Base-by-base conservation (phyloP, 2,329 filamentous ascomycete species). In the Neofusicoccum sp. region DNA sequence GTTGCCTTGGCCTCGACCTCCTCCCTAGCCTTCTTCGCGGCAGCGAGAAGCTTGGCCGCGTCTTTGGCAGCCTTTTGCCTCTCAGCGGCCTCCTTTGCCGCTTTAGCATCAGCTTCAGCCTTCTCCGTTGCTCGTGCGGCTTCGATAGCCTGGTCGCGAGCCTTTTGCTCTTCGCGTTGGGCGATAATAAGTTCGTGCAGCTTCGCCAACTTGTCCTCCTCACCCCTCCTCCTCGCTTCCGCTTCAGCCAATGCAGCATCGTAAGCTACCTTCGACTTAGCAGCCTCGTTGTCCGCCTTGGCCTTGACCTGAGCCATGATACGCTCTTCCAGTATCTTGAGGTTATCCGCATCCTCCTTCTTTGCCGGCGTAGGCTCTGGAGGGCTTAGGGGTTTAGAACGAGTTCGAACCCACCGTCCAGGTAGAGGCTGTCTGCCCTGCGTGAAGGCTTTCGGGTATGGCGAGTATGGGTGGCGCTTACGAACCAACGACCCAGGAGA, bases 31-130 rank as follows among this genome's bases (percentile, higher is more conserved):
- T 72, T 71, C 47, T 69, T 65, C 12, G 73, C 73, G 8, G 72
- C 73, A 6, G 71, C 72, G 11, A 74, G 66, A 43, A 74, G 45
- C 6, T 67, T 63, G 29, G 66, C 68, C 6, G 72, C 71, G 31
- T 74, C 70, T n/a, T 72, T 72, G 43, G 74, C 77, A 52, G 77
- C 75, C 50, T 77, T 77, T 34, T 79, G 77, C 63, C 80, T 80
- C 28, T 80, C 79, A 43, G 79, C 78, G 28, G 80, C 79, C 64
- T 80, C 83, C 71, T 84, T 83, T 44, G 78, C 78, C n/a, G 81
- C 81, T 56, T 81, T 76, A 11, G 77, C 74, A 47, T 82, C 80
- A 41, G 79, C 77, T 52, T 77, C 77, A 5, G 74, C 71, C 67
- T 71, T 68, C 44, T 62, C 63, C 6, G 63, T 43, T 3, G 47